Conservation (phyloP, 2,329 filamentous ascomycete species). For the Trichoderma sp. region DNA sequence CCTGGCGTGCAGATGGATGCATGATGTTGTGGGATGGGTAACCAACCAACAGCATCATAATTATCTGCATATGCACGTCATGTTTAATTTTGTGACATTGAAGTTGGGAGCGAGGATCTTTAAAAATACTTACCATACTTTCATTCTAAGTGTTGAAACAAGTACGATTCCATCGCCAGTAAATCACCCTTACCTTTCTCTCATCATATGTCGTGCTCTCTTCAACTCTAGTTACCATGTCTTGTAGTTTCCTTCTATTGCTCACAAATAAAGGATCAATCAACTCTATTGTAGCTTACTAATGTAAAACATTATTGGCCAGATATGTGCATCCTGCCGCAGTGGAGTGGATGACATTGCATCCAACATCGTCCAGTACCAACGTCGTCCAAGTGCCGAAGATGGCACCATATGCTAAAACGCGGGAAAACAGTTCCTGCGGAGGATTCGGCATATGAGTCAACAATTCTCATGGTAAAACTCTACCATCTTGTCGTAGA, state of each 20-base stretch:
- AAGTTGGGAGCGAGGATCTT: too few species aligned
- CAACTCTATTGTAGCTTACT: neutral
- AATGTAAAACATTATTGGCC: neutral
- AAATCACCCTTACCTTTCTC: neutral
- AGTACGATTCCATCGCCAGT: neutral
- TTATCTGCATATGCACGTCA: neutral
- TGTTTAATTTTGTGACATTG: neutral
- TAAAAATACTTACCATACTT: too few species aligned
- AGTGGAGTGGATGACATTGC: neutral
- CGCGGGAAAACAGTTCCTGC: neutral
- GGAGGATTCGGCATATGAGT: conserved; percentile 1
- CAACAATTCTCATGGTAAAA: neutral
- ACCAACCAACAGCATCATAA: neutral
- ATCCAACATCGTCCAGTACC: neutral
- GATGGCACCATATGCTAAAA: neutral
- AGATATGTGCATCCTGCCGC: neutral
- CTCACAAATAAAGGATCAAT: neutral
- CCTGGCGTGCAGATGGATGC: neutral
- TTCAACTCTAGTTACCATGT: neutral
- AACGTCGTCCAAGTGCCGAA: neutral
- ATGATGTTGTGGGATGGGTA: neutral
- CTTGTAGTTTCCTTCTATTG: neutral
- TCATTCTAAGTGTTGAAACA: neutral
- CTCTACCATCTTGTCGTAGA: neutral
- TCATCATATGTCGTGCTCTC: neutral